These are phyloP conservation scores for Leishmania amazonensis DNA, from an alignment of 208 protist genomes.

Conservation along the genomic window DNA sequence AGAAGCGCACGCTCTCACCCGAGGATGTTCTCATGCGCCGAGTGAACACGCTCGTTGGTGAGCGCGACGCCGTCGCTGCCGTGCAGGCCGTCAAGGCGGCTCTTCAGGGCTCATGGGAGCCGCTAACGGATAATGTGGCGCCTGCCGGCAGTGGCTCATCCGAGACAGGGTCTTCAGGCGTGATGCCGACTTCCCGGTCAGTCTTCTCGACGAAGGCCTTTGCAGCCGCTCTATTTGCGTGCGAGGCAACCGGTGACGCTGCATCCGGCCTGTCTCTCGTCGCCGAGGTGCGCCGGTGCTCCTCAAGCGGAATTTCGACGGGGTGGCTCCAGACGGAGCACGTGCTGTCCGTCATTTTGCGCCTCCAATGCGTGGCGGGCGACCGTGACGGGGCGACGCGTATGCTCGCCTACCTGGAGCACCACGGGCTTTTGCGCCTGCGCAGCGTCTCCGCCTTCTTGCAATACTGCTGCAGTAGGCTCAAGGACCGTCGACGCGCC, in stretches of 20 bases:
- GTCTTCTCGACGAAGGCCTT: conserved; percentile 39
- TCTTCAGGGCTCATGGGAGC: conserved; percentile 9
- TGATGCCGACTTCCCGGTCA: not conserved
- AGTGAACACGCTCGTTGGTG: conserved; percentile 31
- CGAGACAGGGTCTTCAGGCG: not conserved
- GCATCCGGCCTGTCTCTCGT: conserved; percentile 49
- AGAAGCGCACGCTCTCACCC: conserved; percentile 10
- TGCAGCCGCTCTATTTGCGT: conserved; percentile 57
- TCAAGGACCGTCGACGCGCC: conserved; percentile 27
- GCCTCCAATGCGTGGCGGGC: conserved; percentile 56
- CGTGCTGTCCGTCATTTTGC: conserved; percentile 60
- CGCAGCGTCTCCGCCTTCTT: conserved; percentile 64
- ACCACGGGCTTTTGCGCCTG: conserved; percentile 41
- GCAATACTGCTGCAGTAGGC: conserved; percentile 40
- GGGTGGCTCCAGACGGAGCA: conserved; percentile 56
- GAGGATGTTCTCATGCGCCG: conserved; percentile 19
- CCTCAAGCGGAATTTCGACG: conserved; percentile 3
- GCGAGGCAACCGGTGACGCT: conserved; percentile 35
- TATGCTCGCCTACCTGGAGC: conserved; percentile 62
- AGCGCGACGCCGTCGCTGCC: conserved; percentile 25
- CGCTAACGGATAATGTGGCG: not conserved
- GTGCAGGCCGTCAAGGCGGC: conserved; percentile 22
- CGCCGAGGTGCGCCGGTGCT: conserved; percentile 32
- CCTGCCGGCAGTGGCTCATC: not conserved
- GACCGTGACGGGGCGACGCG: conserved; percentile 49